Base-by-base conservation (phyloP, 2,329 filamentous ascomycete species). In the Fusarium palustre region DNA sequence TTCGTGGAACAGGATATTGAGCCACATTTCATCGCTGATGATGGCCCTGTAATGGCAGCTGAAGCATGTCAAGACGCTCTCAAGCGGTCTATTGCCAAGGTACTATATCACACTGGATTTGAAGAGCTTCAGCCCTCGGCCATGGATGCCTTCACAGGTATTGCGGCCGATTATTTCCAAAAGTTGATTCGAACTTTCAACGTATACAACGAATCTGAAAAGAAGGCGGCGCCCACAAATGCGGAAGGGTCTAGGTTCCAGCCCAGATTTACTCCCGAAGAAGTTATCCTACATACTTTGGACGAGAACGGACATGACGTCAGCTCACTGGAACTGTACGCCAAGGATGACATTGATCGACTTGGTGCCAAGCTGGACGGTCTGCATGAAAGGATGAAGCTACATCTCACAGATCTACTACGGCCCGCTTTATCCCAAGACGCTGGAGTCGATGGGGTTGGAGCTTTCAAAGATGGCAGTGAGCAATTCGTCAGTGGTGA, bases 121-220 rank as follows among this genome's bases (percentile, higher is more conserved):
- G 96, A 99, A 79, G 96, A 99, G 77, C 92, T 97, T 67, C 96
- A 99, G 77, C 96, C 96, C 16, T 97, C 94, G 41, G 95, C 96
- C 30, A 84, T 99, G 31, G 96, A 99, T 72, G 88, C 92, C 1
- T 88, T 97, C 38, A 97, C 96, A 0, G 94, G 97, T 73, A 88
- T 97, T 54, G 94, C 94, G 1, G 90, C 90, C 5, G 92, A 97
- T 73, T 99, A 95, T 77, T 97, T 99, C 75, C 86, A 89, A 60
- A 97, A 97, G 77, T 84, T 99, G 12, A 89, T 91, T 18, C 87
- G 87, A 62, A 94, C 92, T 0, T 88, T 97, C 74, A 93, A 91
- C 69, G 85, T 91, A 30, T 99, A 97, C 79, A 89, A 89, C 66
- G 93, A 98, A 79, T 87, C 91, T 3, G 94, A 96, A 53, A 94